phyloP scores from a whole-genome alignment of 257 asterid species.

The Henckelia pumila region DNA sequence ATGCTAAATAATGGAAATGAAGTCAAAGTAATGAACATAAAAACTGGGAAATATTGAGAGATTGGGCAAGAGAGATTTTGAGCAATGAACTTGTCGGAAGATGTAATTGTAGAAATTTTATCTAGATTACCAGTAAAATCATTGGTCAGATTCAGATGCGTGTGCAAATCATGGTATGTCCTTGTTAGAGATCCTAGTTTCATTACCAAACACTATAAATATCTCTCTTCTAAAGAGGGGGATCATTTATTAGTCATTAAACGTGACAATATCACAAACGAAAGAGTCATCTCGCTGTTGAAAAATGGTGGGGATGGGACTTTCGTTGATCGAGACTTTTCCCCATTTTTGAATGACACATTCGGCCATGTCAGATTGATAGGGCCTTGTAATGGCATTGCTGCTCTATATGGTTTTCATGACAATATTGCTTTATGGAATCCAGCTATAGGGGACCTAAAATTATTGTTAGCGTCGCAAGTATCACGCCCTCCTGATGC shows the following conservation, averaged over 20 bases:
- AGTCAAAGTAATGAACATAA: neutral
- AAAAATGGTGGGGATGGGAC: slow-evolving; percentile 15
- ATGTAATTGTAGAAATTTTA: slow-evolving; percentile 40
- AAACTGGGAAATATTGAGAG: neutral
- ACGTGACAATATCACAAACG: slow-evolving; percentile 38
- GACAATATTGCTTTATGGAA: slow-evolving; percentile 58
- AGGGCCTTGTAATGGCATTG: slow-evolving; percentile 55
- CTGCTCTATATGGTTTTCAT: slow-evolving; percentile 50
- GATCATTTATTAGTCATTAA: slow-evolving; percentile 38
- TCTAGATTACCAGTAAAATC: slow-evolving; percentile 38
- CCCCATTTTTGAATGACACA: slow-evolving; percentile 32
- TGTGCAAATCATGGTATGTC: slow-evolving; percentile 44
- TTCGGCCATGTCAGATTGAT: slow-evolving; percentile 50
- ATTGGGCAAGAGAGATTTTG: neutral
- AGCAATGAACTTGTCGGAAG: slow-evolving; percentile 41
- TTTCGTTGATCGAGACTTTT: slow-evolving; percentile 35
- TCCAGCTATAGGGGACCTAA: slow-evolving; percentile 42
- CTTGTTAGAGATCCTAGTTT: slow-evolving; percentile 33
- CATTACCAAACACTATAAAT: slow-evolving; percentile 29
- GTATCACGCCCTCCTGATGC: slow-evolving; percentile 31
- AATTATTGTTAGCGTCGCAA: slow-evolving; percentile 33
- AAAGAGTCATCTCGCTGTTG: slow-evolving; percentile 38
- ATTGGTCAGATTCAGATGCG: slow-evolving; percentile 41
- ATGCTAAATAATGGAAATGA: neutral
- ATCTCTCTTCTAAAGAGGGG: neutral